Evolutionary conservation across 352 stramenopile species (phyloP).

Genomic region (Phytophthora boehmeriae): DNA sequence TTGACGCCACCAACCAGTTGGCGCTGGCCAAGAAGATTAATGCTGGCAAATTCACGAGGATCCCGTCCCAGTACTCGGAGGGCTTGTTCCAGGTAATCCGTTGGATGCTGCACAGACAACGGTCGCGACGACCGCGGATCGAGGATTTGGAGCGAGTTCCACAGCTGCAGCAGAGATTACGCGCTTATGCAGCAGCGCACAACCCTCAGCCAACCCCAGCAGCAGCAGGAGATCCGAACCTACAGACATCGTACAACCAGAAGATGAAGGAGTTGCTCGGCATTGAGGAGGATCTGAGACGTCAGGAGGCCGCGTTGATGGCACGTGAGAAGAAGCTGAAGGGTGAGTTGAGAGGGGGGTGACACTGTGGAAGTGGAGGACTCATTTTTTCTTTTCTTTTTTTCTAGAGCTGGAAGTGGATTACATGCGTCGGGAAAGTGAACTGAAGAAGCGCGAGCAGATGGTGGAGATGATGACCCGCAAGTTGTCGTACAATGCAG

Average conservation of each 20-base stretch:
- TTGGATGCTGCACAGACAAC: slow-evolving; percentile 90
- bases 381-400: slow-evolving; percentile 5
- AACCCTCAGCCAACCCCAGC: slow-evolving; percentile 26
- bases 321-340: slow-evolving; percentile 88
- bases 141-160: slow-evolving; percentile 87
- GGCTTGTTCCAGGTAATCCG: slow-evolving; percentile 90
- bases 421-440: slow-evolving; percentile 74
- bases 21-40: slow-evolving; percentile 95
- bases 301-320: slow-evolving; percentile 83
- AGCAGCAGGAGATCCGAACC: slow-evolving; percentile 49
- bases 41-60: slow-evolving; percentile 90
- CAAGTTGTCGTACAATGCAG: slow-evolving; percentile 68
- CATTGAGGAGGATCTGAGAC: slow-evolving; percentile 87
- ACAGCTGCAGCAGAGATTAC: slow-evolving; percentile 80
- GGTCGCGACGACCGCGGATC: slow-evolving; percentile 80
- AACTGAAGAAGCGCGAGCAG: slow-evolving; percentile 88
- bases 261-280: slow-evolving; percentile 90
- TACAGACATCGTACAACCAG: slow-evolving; percentile 83
- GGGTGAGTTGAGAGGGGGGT: slow-evolving; percentile 31
- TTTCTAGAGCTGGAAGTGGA: slow-evolving; percentile 75
- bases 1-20: slow-evolving; percentile 93
- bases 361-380: not conserved
- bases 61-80: slow-evolving; percentile 91
- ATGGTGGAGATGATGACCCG: slow-evolving; percentile 85
- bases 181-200: slow-evolving; percentile 74